Evolutionary conservation across 352 stramenopile genomes (phyloP).

Genomic region (Bremia lactucae): DNA sequence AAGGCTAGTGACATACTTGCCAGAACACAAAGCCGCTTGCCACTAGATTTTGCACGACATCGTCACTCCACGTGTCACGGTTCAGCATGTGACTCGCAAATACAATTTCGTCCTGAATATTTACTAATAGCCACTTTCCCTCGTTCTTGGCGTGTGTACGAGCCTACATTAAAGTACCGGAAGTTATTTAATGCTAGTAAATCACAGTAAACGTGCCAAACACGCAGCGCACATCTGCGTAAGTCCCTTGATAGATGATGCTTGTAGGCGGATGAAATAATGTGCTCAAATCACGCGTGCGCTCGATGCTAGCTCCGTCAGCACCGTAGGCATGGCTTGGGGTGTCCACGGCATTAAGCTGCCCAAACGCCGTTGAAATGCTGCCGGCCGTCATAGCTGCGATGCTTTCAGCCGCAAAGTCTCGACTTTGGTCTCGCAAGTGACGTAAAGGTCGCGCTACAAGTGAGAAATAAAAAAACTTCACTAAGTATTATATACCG

Average conservation of each 20-base stretch:
- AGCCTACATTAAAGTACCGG: slow-evolving; percentile 21
- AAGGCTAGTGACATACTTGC: slow-evolving; percentile 41
- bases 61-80: slow-evolving; percentile 91
- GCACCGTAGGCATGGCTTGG: slow-evolving; percentile 3
- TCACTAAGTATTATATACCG: neutral
- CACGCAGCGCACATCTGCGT: slow-evolving; percentile 45
- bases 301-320: slow-evolving; percentile 5
- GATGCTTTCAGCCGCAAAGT: slow-evolving; percentile 78
- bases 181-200: neutral
- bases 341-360: slow-evolving; percentile 1
- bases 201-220: neutral
- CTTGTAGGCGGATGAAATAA: slow-evolving; percentile 67
- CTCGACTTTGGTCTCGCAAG: slow-evolving; percentile 58
- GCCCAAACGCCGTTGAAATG: slow-evolving; percentile 40
- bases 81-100: slow-evolving; percentile 94
- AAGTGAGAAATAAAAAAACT: slow-evolving; percentile 1
- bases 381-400: slow-evolving; percentile 47
- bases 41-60: slow-evolving; percentile 91
- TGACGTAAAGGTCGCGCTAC: slow-evolving; percentile 37
- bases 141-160: slow-evolving; percentile 74
- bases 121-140: slow-evolving; percentile 89
- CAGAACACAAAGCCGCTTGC: slow-evolving; percentile 92
- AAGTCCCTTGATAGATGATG: slow-evolving; percentile 75
- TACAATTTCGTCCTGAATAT: slow-evolving; percentile 90
- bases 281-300: slow-evolving; percentile 40